Evolutionary conservation across 2,329 filamentous ascomycete genomes (phyloP).

Genomic region (Dactylellina haptotyla): DNA sequence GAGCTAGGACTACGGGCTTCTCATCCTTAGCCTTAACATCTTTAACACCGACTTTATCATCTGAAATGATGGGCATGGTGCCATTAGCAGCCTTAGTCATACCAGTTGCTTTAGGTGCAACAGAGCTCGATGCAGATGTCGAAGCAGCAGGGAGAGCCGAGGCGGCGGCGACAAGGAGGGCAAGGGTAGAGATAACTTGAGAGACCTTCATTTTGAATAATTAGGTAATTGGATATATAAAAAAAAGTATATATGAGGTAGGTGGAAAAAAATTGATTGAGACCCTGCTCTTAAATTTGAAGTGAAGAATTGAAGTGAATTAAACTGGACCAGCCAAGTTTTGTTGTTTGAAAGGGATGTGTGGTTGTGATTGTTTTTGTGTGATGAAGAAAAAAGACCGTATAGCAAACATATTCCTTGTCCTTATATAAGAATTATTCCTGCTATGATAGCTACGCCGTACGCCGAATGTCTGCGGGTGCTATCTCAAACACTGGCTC

Average conservation of each 20-base stretch:
- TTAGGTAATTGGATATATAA: neutral
- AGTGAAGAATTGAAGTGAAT: neutral
- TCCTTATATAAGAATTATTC: neutral
- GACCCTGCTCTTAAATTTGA: neutral
- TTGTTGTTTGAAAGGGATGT: neutral
- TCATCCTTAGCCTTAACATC: no score
- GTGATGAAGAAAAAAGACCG: neutral
- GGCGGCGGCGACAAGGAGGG: neutral
- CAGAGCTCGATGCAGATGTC: neutral
- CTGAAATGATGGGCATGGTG: no score
- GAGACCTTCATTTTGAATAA: conserved; percentile 16
- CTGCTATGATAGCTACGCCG: no score
- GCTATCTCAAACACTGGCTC: no score
- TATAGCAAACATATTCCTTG: neutral
- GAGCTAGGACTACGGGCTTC: no score
- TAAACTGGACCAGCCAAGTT: conserved; percentile 1
- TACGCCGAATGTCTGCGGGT: no score
- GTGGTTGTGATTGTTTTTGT: neutral
- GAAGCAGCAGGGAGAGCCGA: neutral
- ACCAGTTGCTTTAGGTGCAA: no score
- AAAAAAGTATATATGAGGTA: neutral
- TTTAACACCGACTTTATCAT: no score
- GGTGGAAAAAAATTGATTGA: neutral
- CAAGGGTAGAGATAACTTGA: conserved; percentile 1
- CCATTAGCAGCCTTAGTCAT: neutral